Base-by-base conservation (phyloP, 805 yeast genomes). In the Suhomyces pyralidae region DNA sequence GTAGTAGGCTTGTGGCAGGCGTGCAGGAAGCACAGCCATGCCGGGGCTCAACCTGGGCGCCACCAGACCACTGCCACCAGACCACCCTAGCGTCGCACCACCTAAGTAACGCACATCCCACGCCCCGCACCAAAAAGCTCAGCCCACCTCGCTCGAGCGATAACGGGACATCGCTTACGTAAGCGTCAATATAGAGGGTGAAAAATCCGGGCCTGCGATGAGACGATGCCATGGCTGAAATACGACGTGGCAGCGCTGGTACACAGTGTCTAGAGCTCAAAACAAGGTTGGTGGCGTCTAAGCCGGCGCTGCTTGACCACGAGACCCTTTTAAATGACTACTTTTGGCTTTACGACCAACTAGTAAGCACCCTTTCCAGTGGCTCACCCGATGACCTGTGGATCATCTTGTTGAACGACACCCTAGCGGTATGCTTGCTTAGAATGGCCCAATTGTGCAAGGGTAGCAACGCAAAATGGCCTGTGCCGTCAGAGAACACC, bases 341-440 rank as follows among this genome's bases (percentile, higher is more conserved):
- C 24, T 10, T 24, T 7, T 14, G 15, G 7, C 46, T 52, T 14
- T 45, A 38, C 34, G 10, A 20, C 43, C 40, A 32, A 8, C n/a
- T 52, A 10, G n/a, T 22, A 4, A 22, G 19, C 14, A 49, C 47
- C 42, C 36, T 28, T 32, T 10, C 24, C 20, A 10, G 38, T n/a
- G 54, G 57, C 10, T 40, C 40, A 9, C 38, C 50, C 14, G 46
- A 50, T 22, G 61, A 58, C 22, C 30, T 49, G 19, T 50, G 52
- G 45, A 50, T 61, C 10, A 55, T 61, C 32, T 40, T 60, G 19
- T 45, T 55, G 24, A 51, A 61, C 45, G 96, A 90, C 59, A 71
- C 86, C 0, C 61, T 88, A 25, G 69, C 89, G 0, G 75, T 90
- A 5, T 88, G 92, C 85, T 58, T 86, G 2, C 73, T 81, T 12